Percentiles rank a stretch among this genome's conserved stretches.
Conservation (phyloP, 2,329 filamentous ascomycete species). For the Aspergillus transmontanensis region DNA sequence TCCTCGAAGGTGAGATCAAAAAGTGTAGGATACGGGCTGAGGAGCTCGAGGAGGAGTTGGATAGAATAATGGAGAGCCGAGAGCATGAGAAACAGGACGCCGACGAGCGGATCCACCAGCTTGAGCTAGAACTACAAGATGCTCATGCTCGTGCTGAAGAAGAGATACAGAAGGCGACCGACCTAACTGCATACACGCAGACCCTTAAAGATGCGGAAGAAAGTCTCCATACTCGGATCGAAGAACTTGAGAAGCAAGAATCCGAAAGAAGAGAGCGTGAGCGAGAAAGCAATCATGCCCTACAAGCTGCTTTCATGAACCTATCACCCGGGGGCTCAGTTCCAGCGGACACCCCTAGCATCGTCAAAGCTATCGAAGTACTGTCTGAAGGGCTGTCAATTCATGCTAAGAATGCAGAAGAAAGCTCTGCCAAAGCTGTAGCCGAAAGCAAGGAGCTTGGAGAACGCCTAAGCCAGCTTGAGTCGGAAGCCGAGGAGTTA, state of each 20-base stretch:
- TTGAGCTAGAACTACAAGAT: constrained; percentile 72
- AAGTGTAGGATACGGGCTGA: constrained; percentile 76
- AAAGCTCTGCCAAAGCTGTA: constrained; percentile 61
- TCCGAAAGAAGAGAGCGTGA: constrained; percentile 55
- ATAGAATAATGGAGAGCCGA: constrained; percentile 77
- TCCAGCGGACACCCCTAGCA: constrained; percentile 59
- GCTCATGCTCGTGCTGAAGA: constrained; percentile 52
- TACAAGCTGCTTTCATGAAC: constrained; percentile 63
- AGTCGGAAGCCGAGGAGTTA: constrained; percentile 58
- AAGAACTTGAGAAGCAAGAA: constrained; percentile 55
- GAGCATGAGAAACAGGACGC: constrained; percentile 76
- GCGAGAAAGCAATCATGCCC: constrained; percentile 55
- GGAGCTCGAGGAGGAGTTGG: constrained; percentile 89
- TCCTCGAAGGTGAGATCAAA: constrained; percentile 78
- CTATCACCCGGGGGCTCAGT: constrained; percentile 56
- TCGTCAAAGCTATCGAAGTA: constrained; percentile 63
- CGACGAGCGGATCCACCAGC: constrained; percentile 67
- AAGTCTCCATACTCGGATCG: constrained; percentile 41
- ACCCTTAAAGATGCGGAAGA: constrained; percentile 55
- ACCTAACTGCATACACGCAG: constrained; percentile 61
- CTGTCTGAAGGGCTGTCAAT: constrained; percentile 61
- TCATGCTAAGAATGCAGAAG: constrained; percentile 63
- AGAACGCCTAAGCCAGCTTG: constrained; percentile 57
- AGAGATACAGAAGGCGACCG: constrained; percentile 41
- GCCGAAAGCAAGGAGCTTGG: constrained; percentile 66